Conservation (phyloP, 805 yeast species). For the Kodamaea sagamina region DNA sequence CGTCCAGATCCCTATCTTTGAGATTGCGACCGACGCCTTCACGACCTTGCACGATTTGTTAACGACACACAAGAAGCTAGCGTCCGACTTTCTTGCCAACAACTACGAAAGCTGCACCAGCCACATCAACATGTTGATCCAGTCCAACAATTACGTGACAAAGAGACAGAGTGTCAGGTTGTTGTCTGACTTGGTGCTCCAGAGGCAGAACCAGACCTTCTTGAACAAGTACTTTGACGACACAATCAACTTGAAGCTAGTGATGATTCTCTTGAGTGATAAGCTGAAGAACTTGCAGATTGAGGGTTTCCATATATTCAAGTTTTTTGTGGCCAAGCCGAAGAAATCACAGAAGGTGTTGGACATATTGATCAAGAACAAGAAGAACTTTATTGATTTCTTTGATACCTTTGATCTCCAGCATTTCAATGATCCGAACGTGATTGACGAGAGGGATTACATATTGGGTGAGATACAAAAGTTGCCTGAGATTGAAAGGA, state of each 20-base stretch:
- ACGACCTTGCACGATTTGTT: constrained; percentile 72
- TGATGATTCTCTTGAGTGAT: constrained; percentile 85
- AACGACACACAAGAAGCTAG: constrained; percentile 66
- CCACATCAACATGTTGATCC: constrained; percentile 67
- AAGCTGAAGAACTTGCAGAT: constrained; percentile 84
- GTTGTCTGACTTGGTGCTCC: constrained; percentile 68
- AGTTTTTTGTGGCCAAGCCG: constrained; percentile 96
- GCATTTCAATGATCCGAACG: constrained; percentile 62
- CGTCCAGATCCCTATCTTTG: constrained; percentile 76
- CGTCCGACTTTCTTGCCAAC: constrained; percentile 64
- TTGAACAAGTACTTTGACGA: constrained; percentile 78
- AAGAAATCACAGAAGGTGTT: constrained; percentile 75
- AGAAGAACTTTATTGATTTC: constrained; percentile 71
- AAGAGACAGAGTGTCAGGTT: constrained; percentile 86
- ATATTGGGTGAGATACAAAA: constrained; percentile 72
- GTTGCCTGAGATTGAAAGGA: constrained; percentile 59
- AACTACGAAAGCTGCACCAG: constrained; percentile 61
- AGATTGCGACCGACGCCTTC: constrained; percentile 87
- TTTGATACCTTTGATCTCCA: constrained; percentile 64
- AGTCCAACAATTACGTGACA: constrained; percentile 83
- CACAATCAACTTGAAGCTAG: constrained; percentile 78
- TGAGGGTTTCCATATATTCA: constrained; percentile 92
- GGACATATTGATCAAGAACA: constrained; percentile 82
- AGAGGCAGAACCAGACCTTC: constrained; percentile 67
- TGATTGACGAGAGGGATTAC: constrained; percentile 79